phyloP scores from a whole-genome alignment of 345 rosid species.

The Eucalyptus urophylla region DNA sequence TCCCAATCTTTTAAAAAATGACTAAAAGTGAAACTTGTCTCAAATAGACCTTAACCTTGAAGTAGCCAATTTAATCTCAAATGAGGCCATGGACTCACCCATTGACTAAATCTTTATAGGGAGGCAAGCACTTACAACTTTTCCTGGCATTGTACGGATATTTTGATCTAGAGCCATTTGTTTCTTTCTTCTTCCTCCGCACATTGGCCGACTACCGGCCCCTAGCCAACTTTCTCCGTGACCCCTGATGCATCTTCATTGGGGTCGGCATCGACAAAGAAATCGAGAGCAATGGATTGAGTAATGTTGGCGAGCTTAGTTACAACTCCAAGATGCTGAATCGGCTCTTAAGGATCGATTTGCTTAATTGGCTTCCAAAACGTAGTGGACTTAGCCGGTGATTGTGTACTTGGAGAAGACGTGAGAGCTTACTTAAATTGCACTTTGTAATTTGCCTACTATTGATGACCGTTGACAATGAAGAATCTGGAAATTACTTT shows the following conservation, averaged over 20 bases:
- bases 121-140: not conserved
- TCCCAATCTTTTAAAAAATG: too few species aligned
- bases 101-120: not conserved
- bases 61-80: not conserved
- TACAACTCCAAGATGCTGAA: not conserved
- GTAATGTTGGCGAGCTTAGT: not conserved
- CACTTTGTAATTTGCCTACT: not conserved
- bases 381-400: not conserved
- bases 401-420: too few species aligned
- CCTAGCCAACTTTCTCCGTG: not conserved
- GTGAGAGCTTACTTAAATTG: too few species aligned
- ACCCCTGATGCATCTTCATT: not conserved
- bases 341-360: not conserved
- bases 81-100: not conserved
- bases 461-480: not conserved
- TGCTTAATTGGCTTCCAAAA: not conserved
- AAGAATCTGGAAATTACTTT: too few species aligned
- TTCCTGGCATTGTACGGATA: not conserved
- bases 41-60: fast-evolving
- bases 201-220: not conserved
- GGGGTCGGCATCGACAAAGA: not conserved
- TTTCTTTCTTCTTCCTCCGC: not conserved
- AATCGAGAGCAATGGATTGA: not conserved
- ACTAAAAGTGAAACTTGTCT: not conserved
- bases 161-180: not conserved